Evolutionary conservation across 2,329 filamentous ascomycete species (phyloP).

Genomic region (Lachnellula arida): DNA sequence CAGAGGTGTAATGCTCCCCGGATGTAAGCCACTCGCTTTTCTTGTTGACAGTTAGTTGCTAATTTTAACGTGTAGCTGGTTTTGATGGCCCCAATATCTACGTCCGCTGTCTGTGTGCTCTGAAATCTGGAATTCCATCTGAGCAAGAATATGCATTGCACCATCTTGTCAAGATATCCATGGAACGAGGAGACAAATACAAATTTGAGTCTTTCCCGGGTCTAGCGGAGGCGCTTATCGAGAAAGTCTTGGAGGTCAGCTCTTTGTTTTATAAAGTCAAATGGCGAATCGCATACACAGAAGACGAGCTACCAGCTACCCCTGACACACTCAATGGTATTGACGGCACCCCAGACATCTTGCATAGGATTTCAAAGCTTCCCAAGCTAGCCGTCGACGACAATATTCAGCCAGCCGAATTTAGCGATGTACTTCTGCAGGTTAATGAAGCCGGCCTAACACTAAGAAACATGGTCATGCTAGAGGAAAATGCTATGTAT

Average conservation of each 20-base stretch:
- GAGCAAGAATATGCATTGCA: conserved; percentile 93
- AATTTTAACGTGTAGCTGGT: conserved; percentile 35
- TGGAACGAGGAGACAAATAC: conserved; percentile 91
- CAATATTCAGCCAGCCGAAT: conserved; percentile 65
- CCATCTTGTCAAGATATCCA: conserved; percentile 92
- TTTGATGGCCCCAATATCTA: conserved; percentile 87
- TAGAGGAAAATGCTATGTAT: conserved; percentile 82
- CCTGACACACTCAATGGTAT: conserved; percentile 59
- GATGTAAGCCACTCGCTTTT: conserved; percentile 48
- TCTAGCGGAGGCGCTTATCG: conserved; percentile 80
- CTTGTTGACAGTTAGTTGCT: conserved; percentile 12
- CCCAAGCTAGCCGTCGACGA: conserved; percentile 59
- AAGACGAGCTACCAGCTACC: conserved; percentile 46
- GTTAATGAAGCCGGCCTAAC: conserved; percentile 85
- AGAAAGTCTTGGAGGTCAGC: conserved; percentile 76
- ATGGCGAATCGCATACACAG: conserved; percentile 74
- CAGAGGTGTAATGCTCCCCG: conserved; percentile 53
- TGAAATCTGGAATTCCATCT: conserved; percentile 71
- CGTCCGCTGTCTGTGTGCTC: conserved; percentile 75
- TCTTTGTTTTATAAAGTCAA: conserved; percentile 75
- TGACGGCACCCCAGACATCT: conserved; percentile 63
- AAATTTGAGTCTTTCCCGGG: conserved; percentile 88
- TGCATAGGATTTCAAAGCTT: conserved; percentile 66
- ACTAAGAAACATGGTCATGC: conserved; percentile 91
- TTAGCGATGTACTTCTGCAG: conserved; percentile 65